Base-by-base conservation (phyloP, 345 rosid species). In the Anacardium occidentale region DNA sequence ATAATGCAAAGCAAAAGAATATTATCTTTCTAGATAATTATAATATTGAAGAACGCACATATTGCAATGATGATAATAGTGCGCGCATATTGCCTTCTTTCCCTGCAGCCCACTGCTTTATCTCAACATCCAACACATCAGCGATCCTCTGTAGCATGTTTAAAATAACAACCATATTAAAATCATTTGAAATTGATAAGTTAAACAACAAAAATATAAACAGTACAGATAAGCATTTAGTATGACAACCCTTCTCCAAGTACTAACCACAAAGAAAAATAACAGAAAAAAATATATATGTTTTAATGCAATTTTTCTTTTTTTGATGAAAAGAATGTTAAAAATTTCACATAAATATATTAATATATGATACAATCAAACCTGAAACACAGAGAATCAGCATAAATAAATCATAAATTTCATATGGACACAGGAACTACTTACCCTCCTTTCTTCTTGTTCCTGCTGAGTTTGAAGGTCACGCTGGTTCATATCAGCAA, bases 31-130 rank as follows among this genome's bases (percentile, higher is more conserved):
- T 21, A 21, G 61, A n/a, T 32, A 68, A n/a, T 29, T 10, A 40
- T 18, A 52, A 26, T 17, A 5, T 56, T 52, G 40, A 40, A 66
- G 17, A 68, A 78, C 97, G 24, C 76, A 96, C 99, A 58, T 78
- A 74, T 76, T 96, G 98, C 80, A 93, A 81, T 25, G 98, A 90
- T 26, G 96, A 93, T 65, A 96, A 74, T 42, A 96, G 74, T 2
- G 97, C 97, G 45, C 97, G 98, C 92, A 96, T 75, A 65, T 93
- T 96, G 80, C 92, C 90, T 83, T 93, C 97, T 81, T 90, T 96
- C 65, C 99, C 98, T 32, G 89, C 80, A 63, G 88, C 93, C 99
- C 99, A 96, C 48, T 83, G 84, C 82, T 85, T 93, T 82, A 96
- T 83, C 78, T 82, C 77, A 20, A 72, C 24, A 82, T 93, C 92